Percentiles rank a stretch among this genome's conserved stretches.
These are phyloP conservation scores for Diversispora eburnea DNA, from an alignment of 192 early-diverging fungal genomes.

Conservation along the genomic window DNA sequence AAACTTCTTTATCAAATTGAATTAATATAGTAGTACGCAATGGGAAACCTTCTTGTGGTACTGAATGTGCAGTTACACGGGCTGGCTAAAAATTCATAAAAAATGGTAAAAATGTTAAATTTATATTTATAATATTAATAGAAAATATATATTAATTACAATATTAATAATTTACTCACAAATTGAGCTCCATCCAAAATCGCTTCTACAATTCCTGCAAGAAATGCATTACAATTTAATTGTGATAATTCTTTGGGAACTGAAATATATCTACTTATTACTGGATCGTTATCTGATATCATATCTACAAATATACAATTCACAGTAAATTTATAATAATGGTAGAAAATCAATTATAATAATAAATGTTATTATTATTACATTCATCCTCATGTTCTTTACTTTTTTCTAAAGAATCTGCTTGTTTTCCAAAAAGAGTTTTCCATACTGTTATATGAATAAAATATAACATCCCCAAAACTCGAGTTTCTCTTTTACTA, in stretches of 20 bases:
- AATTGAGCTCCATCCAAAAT: conserved; percentile 88
- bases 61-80: conserved; percentile 89
- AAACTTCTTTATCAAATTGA: conserved; percentile 84
- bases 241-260: conserved; percentile 90
- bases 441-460: conserved; percentile 96
- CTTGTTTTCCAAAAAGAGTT: conserved; percentile 89
- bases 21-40: conserved; percentile 92
- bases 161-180: conserved; percentile 49
- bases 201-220: conserved; percentile 95
- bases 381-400: conserved; percentile 98
- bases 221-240: conserved; percentile 91
- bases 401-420: conserved; percentile 93
- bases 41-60: conserved; percentile 83
- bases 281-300: conserved; percentile 98
- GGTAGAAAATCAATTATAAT: neutral
- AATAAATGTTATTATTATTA: conserved; percentile 37
- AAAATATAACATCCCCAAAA: conserved; percentile 87
- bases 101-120: neutral
- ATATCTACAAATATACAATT: conserved; percentile 64
- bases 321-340: neutral
- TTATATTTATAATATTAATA: neutral
- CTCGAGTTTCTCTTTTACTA: conserved; percentile 81
- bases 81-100: conserved; percentile 52
- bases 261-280: conserved; percentile 85
- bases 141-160: neutral